Evolutionary conservation across 1,284 basidiomycete genomes (phyloP).

Genomic region (Ceratobasidium sp.): DNA sequence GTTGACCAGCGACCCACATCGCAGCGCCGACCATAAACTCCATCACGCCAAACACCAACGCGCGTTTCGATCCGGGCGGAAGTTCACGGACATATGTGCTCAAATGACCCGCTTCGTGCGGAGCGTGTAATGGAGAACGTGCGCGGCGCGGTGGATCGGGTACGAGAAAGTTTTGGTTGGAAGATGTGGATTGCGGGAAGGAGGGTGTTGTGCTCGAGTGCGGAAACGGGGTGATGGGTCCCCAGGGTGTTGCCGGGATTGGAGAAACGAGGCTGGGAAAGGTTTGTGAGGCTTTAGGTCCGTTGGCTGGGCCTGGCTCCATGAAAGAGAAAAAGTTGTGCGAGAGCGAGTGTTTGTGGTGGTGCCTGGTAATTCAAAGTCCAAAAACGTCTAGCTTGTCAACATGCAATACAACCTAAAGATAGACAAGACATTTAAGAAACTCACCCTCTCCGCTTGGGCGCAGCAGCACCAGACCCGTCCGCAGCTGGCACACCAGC

Average conservation of each 20-base stretch:
- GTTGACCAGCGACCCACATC: slow-evolving; percentile 93
- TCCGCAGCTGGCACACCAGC: slow-evolving; percentile 52
- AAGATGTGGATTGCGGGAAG: slow-evolving; percentile 47
- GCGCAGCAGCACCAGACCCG: slow-evolving; percentile 49
- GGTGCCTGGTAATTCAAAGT: slow-evolving; percentile 76
- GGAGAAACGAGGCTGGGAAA: slow-evolving; percentile 23
- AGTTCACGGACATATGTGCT: slow-evolving; percentile 54
- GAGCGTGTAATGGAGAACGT: slow-evolving; percentile 49
- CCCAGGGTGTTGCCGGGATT: slow-evolving; percentile 39
- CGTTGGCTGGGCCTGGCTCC: slow-evolving; percentile 64
- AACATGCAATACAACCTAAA: slow-evolving; percentile 48
- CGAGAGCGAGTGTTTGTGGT: slow-evolving; percentile 93
- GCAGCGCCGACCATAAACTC: slow-evolving; percentile 65
- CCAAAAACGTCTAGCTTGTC: slow-evolving; percentile 62
- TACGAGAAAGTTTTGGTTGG: slow-evolving; percentile 39
- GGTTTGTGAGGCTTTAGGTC: slow-evolving; percentile 7
- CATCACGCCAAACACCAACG: slow-evolving; percentile 58
- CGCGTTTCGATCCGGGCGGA: slow-evolving; percentile 57
- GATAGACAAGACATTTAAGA: background rate
- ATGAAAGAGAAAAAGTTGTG: slow-evolving; percentile 94
- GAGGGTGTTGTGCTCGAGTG: slow-evolving; percentile 29
- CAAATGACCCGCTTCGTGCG: slow-evolving; percentile 50
- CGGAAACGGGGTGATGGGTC: slow-evolving; percentile 43
- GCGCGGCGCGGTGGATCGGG: slow-evolving; percentile 45
- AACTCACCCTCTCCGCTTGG: slow-evolving; percentile 45